Percentiles rank a stretch among this genome's conserved stretches.
Conservation (phyloP, 495 filamentous ascomycete genomes). For the Xylaria curta region DNA sequence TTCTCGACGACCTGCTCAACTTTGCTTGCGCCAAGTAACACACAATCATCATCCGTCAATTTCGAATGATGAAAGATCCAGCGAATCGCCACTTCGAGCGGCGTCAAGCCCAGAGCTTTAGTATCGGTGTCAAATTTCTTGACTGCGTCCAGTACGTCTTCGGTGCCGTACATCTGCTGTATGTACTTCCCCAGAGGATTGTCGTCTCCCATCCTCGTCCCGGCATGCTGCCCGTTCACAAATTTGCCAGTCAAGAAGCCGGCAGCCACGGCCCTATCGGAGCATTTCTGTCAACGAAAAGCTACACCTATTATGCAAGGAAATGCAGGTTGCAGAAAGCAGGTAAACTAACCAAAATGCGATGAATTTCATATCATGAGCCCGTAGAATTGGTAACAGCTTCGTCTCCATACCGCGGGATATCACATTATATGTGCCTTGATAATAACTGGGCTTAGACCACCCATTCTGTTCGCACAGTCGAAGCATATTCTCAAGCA, state of each 20-base stretch:
- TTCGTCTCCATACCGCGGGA: slow-evolving; percentile 40
- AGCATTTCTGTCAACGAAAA: slow-evolving; percentile 2
- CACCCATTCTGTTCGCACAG: slow-evolving; percentile 49
- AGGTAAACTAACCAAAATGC: slow-evolving; percentile 47
- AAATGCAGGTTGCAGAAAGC: background rate
- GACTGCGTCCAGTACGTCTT: slow-evolving; percentile 45
- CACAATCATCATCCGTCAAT: slow-evolving; percentile 57
- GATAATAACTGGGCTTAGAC: slow-evolving; percentile 47
- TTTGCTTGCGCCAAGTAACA: slow-evolving; percentile 60
- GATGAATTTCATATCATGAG: slow-evolving; percentile 55
- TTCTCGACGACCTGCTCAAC: slow-evolving; percentile 59
- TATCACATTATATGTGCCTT: slow-evolving; percentile 53
- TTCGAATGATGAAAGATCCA: slow-evolving; percentile 62
- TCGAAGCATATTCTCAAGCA: slow-evolving; percentile 42
- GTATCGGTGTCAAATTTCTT: slow-evolving; percentile 55
- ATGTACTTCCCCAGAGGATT: slow-evolving; percentile 44
- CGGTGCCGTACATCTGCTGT: slow-evolving; percentile 51
- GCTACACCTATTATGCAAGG: background rate
- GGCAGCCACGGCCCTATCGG: slow-evolving; percentile 41
- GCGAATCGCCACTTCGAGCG: slow-evolving; percentile 60
- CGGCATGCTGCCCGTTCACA: slow-evolving; percentile 30
- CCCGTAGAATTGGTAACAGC: slow-evolving; percentile 56
- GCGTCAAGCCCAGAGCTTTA: slow-evolving; percentile 49
- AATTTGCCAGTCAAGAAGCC: slow-evolving; percentile 56
- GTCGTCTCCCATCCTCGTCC: slow-evolving; percentile 51